A percentile compares a stretch with the other conserved stretches of the same genome.
Conservation (phyloP, 2,329 filamentous ascomycete species). For the Daldinia sp. region DNA sequence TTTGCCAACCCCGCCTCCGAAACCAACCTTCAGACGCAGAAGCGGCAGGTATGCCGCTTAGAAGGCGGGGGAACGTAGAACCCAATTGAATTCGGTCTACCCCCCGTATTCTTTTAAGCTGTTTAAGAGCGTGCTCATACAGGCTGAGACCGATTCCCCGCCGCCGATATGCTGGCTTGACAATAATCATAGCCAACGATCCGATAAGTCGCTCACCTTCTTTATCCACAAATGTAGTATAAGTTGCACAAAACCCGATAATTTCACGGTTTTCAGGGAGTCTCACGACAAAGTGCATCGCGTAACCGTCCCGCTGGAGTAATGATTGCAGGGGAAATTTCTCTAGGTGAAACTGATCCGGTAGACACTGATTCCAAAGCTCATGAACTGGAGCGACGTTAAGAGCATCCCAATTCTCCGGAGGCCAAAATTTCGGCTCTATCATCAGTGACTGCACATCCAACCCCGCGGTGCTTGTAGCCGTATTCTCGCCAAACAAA, state of each 20-base stretch:
- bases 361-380: conserved; percentile 58
- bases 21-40: conserved; percentile 61
- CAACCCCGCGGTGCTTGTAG: conserved; percentile 30
- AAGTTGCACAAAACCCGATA: conserved; percentile 68
- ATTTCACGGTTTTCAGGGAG: conserved; percentile 54
- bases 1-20: conserved; percentile 60
- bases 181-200: conserved; percentile 63
- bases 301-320: conserved; percentile 63
- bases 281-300: conserved; percentile 64
- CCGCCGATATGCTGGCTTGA: conserved; percentile 56
- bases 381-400: conserved; percentile 51
- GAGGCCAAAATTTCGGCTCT: conserved; percentile 52
- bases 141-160: conserved; percentile 63
- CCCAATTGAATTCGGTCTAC: conserved; percentile 65
- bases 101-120: conserved; percentile 59
- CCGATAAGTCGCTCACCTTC: conserved; percentile 62
- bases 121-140: conserved; percentile 59
- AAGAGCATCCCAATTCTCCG: conserved; percentile 49
- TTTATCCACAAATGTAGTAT: conserved; percentile 64
- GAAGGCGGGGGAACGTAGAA: conserved; percentile 64
- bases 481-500: conserved; percentile 55
- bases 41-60: conserved; percentile 61
- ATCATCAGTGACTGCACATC: conserved; percentile 46
- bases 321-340: conserved; percentile 54
- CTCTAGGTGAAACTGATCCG: conserved; percentile 57